Percentiles rank a stretch among this genome's conserved stretches.
Conservation (phyloP, 768 basidiomycete species). For the Hypholoma sublateritium region DNA sequence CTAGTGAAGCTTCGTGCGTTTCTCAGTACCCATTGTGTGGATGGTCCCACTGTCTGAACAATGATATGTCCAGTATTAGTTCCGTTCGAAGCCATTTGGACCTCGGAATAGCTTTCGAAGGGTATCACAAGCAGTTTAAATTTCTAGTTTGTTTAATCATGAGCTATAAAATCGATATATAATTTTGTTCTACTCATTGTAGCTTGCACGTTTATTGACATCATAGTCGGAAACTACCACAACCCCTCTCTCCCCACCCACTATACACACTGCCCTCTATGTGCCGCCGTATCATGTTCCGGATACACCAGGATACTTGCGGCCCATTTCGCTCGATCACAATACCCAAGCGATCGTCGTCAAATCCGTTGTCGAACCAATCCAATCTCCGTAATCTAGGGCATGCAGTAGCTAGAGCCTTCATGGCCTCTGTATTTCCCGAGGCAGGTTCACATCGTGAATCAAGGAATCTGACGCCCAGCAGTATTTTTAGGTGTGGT, state of each 20-base stretch:
- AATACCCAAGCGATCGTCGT: neutral
- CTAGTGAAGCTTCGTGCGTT: too few species aligned
- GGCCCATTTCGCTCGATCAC: neutral
- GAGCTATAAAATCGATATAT: too few species aligned
- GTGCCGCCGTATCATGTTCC: neutral
- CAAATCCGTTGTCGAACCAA: neutral
- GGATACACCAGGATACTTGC: neutral
- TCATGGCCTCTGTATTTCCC: neutral
- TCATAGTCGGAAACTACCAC: neutral
- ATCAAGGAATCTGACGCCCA: neutral
- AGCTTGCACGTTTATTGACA: too few species aligned
- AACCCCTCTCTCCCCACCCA: neutral
- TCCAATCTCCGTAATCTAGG: slow-evolving; percentile 1
- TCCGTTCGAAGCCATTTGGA: too few species aligned
- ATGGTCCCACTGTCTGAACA: too few species aligned
- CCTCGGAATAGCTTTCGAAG: too few species aligned
- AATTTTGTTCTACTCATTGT: too few species aligned
- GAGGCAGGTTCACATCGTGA: neutral
- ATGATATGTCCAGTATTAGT: too few species aligned
- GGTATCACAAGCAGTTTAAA: too few species aligned
- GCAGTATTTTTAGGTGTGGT: neutral
- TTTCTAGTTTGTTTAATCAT: too few species aligned
- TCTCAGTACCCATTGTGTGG: too few species aligned
- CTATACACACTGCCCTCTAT: neutral
- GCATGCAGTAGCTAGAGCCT: neutral